Percentiles rank a stretch among this genome's conserved stretches.
Evolutionary conservation across 2,329 filamentous ascomycete species (phyloP).

Genomic region (Pseudocercospora pini-densiflorae): DNA sequence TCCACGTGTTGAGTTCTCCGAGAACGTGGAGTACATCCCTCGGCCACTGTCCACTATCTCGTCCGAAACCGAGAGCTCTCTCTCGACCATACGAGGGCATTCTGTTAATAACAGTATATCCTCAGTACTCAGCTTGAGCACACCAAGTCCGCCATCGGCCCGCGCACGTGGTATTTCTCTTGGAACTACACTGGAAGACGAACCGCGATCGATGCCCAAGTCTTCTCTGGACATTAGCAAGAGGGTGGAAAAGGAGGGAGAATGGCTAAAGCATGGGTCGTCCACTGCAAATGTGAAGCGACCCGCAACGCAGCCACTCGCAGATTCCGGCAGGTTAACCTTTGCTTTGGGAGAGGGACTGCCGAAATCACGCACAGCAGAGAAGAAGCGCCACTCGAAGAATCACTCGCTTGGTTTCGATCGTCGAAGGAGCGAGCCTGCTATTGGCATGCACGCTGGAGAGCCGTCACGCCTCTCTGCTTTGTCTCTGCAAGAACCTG

Average conservation of each 20-base stretch:
- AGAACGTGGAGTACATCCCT: slow-evolving; percentile 81
- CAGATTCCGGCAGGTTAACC: slow-evolving; percentile 17
- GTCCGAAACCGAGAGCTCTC: slow-evolving; percentile 79
- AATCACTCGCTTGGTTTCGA: slow-evolving; percentile 67
- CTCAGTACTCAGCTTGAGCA: slow-evolving; percentile 69
- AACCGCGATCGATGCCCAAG: slow-evolving; percentile 63
- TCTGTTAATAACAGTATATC: slow-evolving; percentile 80
- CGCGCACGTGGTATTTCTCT: slow-evolving; percentile 46
- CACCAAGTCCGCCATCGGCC: slow-evolving; percentile 51
- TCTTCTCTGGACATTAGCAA: slow-evolving; percentile 33
- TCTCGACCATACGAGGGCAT: slow-evolving; percentile 70
- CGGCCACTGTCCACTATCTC: slow-evolving; percentile 83
- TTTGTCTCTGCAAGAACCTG: slow-evolving; percentile 38
- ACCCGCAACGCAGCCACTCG: slow-evolving; percentile 30
- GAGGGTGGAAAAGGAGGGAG: slow-evolving; percentile 38
- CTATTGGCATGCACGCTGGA: slow-evolving; percentile 33
- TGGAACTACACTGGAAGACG: slow-evolving; percentile 48
- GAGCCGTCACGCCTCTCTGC: slow-evolving; percentile 37
- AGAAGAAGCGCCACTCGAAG: slow-evolving; percentile 67
- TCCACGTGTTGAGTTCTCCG: slow-evolving; percentile 79
- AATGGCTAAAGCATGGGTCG: slow-evolving; percentile 37
- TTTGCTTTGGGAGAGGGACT: slow-evolving; percentile 21
- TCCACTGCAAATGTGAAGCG: slow-evolving; percentile 26
- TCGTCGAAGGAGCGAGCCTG: slow-evolving; percentile 47
- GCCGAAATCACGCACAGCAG: slow-evolving; percentile 30